Base-by-base conservation (phyloP, 2,329 filamentous ascomycete genomes). In the Harringtonia aguacate region DNA sequence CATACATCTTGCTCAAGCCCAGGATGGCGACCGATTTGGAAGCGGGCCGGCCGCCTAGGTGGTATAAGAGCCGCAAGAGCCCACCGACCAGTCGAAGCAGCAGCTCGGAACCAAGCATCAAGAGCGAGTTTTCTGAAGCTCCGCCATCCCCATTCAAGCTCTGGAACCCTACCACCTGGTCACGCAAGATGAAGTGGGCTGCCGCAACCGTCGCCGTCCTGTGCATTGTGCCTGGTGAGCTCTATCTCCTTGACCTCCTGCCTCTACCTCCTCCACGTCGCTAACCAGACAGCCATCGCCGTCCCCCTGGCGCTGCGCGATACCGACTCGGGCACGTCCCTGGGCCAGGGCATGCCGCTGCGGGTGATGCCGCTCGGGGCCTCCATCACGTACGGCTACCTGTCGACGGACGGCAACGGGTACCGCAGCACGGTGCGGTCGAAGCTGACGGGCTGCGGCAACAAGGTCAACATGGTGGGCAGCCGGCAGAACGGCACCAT, bases 361-460 rank as follows among this genome's bases (percentile, higher is more conserved):
- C 63, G 65, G 36, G 59, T 68, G 50, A 65, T 69, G 61, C 58
- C 65, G 4, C 58, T 68, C 3, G 66, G 66, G 38, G 66, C 65
- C 3, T 67, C 63, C 40, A 67, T 69, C 46, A 67, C 64, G 13
- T 61, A 52, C 36, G 66, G 66, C 40, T 30, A 50, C 8, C 53
- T 30, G 8, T 67, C 64, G 1, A 54, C 59, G 1, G 56, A 60
- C 40, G 47, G 47, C 36, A 43, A 49, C 39, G 40, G 45, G 27
- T 49, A 47, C 37, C 45, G 47, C 27, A 43, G 45, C n/a, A 28
- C 39, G 15, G 42, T 49, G 18, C 45, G 40, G 14, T 36, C 43
- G 21, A 17, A 35, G 24, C 43, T 49, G 12, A 17, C 18, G 3
- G 31, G 13, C 24, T n/a, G 27, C 29, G 37, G 36, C 27, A 22